Evolutionary conservation across 2,329 filamentous ascomycete species (phyloP).

Genomic region (Aspergillus sp.): DNA sequence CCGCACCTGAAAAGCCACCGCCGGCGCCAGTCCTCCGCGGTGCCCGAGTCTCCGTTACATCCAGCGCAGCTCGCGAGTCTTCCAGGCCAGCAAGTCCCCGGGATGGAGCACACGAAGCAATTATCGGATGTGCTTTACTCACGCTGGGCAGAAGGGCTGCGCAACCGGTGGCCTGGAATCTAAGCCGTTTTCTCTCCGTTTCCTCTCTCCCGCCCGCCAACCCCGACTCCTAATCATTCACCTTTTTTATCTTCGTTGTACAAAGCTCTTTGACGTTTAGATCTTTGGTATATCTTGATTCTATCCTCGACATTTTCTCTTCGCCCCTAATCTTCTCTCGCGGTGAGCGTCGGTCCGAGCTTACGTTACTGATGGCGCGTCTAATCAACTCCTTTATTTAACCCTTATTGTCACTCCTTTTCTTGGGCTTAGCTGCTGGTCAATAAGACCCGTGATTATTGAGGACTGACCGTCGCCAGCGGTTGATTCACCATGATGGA

Average conservation of each 20-base stretch:
- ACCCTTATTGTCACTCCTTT: background rate
- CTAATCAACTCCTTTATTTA: background rate
- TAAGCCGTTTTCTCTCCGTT: constrained; percentile 4
- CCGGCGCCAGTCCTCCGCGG: constrained; percentile 48
- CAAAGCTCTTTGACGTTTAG: constrained; percentile 20
- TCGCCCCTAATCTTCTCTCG: constrained; percentile 1
- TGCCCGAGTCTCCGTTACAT: constrained; percentile 29
- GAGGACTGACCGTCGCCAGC: background rate
- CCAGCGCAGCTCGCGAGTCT: constrained; percentile 37
- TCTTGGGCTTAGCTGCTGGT: constrained; percentile 7
- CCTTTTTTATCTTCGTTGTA: constrained; percentile 19
- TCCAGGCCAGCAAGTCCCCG: constrained; percentile 53
- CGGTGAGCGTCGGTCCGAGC: constrained; percentile 1
- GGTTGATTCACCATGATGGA: too few species aligned
- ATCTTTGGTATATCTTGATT: constrained; percentile 11
- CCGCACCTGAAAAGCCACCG: constrained; percentile 75
- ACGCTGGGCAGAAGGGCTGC: constrained; percentile 79
- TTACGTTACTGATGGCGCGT: background rate
- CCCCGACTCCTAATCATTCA: too few species aligned
- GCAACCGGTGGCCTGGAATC: constrained; percentile 54
- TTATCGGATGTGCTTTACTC: constrained; percentile 84
- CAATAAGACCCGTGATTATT: constrained; percentile 2
- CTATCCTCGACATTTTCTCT: background rate
- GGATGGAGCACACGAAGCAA: constrained; percentile 88
- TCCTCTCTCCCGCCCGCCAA: background rate